Base-by-base conservation (phyloP, 345 rosid species). In the Luvunga scandens region DNA sequence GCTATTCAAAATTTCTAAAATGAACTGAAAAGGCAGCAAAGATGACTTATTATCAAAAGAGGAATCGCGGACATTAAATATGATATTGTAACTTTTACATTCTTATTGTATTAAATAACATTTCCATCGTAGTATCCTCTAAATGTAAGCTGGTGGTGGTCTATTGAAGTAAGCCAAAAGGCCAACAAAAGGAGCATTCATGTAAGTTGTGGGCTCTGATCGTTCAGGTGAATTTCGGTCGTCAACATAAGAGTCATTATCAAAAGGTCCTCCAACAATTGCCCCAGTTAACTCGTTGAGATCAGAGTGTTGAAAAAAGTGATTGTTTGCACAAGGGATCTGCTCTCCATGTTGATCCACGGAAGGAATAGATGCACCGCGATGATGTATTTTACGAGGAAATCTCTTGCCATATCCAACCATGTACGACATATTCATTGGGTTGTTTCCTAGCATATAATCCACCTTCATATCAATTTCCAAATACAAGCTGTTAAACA, bases 361-460 rank as follows among this genome's bases (percentile, higher is more conserved):
- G 22, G 95, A 89, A 65, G 93, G 99, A 53, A 89, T 74, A 4
- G 96, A 87, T 0, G 98, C 88, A 18, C 90, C 95, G 27, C 96
- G 87, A 69, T 93, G 97, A 78, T 95, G 99, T 27, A 93, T 87
- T 83, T 81, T 89, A n/a, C 78, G 83, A 0, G 99, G 98, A 78
- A 76, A 95, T 57, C 66, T 88, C 5, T 73, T 42, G 1, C 98
- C 90, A 75, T 89, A 92, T 14, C 94, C 99, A 10, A 95, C 97
- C 97, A 93, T 95, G 87, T 91, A 93, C 10, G 97, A 95, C 93
- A 91, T 85, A 30, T 79, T 81, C 80, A 81, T 27, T 19, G 99
- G 97, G 71, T 92, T 95, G 75, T 85, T 90, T 34, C 99, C 99
- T 14, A 95, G 87, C 34, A 93, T 90, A 72, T 93, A 95, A 84